A percentile compares a stretch with the other conserved stretches of the same genome.
These are phyloP conservation scores for Tubosaeta sp. DNA, from an alignment of 768 basidiomycete species.

Conservation along the genomic window DNA sequence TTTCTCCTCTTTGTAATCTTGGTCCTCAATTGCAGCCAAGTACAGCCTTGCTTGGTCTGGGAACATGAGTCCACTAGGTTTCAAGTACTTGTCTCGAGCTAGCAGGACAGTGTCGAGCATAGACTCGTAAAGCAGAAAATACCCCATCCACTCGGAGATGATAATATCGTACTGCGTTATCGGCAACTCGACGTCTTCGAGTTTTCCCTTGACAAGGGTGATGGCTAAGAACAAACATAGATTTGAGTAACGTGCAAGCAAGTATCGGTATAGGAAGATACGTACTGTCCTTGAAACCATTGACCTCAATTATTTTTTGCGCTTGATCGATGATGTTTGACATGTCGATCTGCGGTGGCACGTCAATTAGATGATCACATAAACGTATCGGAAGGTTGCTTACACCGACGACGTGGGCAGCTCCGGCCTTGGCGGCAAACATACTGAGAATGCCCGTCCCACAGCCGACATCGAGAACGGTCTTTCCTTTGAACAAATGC, in stretches of 20 bases:
- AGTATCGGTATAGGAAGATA: constrained; percentile 10
- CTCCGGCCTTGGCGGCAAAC: constrained; percentile 97
- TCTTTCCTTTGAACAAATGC: constrained; percentile 95
- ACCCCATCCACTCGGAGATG: constrained; percentile 99
- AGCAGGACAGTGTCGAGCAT: constrained; percentile 99
- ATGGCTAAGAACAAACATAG: constrained; percentile 52
- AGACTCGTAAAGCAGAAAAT: constrained; percentile 97
- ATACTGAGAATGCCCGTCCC: constrained; percentile 97
- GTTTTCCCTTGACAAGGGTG: constrained; percentile 95
- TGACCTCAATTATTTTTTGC: constrained; percentile 92
- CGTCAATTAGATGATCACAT: constrained; percentile 11
- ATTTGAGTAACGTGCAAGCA: constrained; percentile 3
- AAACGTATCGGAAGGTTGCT: constrained; percentile 27
- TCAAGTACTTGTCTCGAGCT: constrained; percentile 95
- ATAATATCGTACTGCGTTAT: constrained; percentile 95
- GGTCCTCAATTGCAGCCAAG: constrained; percentile 96
- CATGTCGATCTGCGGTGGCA: constrained; percentile 83
- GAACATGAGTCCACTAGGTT: constrained; percentile 87
- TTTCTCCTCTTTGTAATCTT: constrained; percentile 99
- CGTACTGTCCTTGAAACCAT: constrained; percentile 94
- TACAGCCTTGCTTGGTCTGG: constrained; percentile 92
- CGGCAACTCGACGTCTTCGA: constrained; percentile 88
- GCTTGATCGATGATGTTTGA: constrained; percentile 99
- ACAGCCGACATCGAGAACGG: constrained; percentile 96
- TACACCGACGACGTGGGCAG: constrained; percentile 90